Evolutionary conservation across 2,329 filamentous ascomycete genomes (phyloP).

Genomic region (Clonostachys rosea): DNA sequence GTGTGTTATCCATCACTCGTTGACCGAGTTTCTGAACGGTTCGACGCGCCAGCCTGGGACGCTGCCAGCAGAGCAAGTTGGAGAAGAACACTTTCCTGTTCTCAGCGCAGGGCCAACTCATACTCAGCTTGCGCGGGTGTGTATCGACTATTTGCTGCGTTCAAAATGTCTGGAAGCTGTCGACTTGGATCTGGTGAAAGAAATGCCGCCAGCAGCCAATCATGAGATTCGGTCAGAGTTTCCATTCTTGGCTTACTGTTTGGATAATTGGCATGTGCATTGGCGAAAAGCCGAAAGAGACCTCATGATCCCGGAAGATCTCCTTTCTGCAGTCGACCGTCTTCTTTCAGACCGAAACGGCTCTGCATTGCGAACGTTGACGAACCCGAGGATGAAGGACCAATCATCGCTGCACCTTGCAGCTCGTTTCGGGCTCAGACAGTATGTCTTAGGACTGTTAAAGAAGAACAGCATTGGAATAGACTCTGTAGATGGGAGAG

Average conservation of each 20-base stretch:
- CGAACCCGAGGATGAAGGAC: too few relatives aligned
- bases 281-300: too few relatives aligned
- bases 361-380: too few relatives aligned
- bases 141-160: not conserved
- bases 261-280: not conserved
- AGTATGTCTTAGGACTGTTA: too few relatives aligned
- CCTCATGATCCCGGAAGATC: too few relatives aligned
- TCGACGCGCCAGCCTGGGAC: not conserved
- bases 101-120: not conserved
- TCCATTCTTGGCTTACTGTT: not conserved
- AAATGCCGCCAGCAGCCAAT: not conserved
- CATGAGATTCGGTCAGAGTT: not conserved
- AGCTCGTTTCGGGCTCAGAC: too few relatives aligned
- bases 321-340: too few relatives aligned
- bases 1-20: not conserved
- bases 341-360: too few relatives aligned
- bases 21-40: not conserved
- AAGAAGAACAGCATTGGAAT: not conserved
- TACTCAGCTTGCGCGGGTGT: not conserved
- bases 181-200: not conserved
- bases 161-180: not conserved
- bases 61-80: too few relatives aligned
- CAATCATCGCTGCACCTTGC: too few relatives aligned
- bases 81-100: not conserved
- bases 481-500: too few relatives aligned